Evolutionary conservation across 2,329 filamentous ascomycete species (phyloP).

Genomic region (Pseudogymnoascus sp.): DNA sequence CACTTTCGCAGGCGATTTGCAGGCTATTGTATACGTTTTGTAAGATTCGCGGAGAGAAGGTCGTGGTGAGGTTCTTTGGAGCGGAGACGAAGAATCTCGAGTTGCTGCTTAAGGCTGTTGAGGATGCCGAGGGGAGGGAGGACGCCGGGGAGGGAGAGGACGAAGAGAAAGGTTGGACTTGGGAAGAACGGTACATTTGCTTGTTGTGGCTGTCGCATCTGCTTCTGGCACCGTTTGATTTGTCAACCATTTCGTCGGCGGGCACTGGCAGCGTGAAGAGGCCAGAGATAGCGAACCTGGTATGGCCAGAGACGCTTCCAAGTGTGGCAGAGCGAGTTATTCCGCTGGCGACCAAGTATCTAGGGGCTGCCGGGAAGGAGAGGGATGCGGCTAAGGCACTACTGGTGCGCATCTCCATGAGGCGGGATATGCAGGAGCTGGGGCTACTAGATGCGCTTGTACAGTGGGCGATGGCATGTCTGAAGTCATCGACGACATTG

Average conservation of each 20-base stretch:
- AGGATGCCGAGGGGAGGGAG: slow-evolving; percentile 39
- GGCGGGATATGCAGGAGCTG: slow-evolving; percentile 78
- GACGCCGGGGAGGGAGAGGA: slow-evolving; percentile 13
- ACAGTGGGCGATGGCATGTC: slow-evolving; percentile 57
- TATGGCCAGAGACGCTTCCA: slow-evolving; percentile 54
- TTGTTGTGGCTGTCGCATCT: slow-evolving; percentile 82
- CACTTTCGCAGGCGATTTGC: slow-evolving; percentile 54
- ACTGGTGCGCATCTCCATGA: slow-evolving; percentile 71
- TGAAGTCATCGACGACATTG: slow-evolving; percentile 35
- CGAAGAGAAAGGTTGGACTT: slow-evolving; percentile 44
- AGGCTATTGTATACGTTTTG: slow-evolving; percentile 81
- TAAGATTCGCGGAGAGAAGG: slow-evolving; percentile 89
- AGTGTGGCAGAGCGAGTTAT: slow-evolving; percentile 63
- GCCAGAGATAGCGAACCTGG: slow-evolving; percentile 39
- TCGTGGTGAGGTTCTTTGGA: slow-evolving; percentile 82
- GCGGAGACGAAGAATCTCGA: slow-evolving; percentile 85
- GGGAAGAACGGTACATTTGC: slow-evolving; percentile 84
- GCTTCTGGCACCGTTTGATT: slow-evolving; percentile 79
- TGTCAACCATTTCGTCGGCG: slow-evolving; percentile 70
- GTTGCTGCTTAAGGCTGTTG: slow-evolving; percentile 65
- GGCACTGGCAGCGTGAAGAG: slow-evolving; percentile 40
- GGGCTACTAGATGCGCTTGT: slow-evolving; percentile 61
- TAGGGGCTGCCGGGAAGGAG: slow-evolving; percentile 74
- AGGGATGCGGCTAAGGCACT: slow-evolving; percentile 78
- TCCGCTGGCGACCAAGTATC: slow-evolving; percentile 60